Base-by-base conservation (phyloP, 768 basidiomycete genomes). In the Kockovaella imperatae region DNA sequence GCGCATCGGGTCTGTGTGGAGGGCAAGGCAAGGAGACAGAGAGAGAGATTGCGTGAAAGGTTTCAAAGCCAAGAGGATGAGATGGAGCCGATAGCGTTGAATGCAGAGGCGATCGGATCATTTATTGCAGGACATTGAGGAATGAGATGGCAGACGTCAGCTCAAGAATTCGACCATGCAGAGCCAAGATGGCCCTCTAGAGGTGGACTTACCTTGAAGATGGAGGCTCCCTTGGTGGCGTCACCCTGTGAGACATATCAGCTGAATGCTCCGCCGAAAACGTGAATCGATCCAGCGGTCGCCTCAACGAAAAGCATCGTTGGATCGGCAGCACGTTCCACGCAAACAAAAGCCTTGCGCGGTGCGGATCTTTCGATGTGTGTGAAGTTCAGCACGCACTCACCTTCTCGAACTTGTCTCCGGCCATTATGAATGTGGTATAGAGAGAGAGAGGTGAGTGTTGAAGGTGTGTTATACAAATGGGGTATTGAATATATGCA, bases 161-260 rank as follows among this genome's bases (percentile, higher is more conserved):
- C n/a, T n/a, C n/a, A n/a, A n/a, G n/a, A n/a, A n/a, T n/a, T n/a
- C n/a, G n/a, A n/a, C n/a, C n/a, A n/a, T n/a, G n/a, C n/a, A n/a
- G n/a, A n/a, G n/a, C n/a, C n/a, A n/a, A n/a, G n/a, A n/a, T n/a
- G n/a, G n/a, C n/a, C n/a, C n/a, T n/a, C n/a, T n/a, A n/a, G 8
- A 13, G 11, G 36, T 23, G 6, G 11, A 49, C 90, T 85, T 52
- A 89, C 90, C 78, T 90, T 93, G 84, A 96, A 96, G 72, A 95
- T 84, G 68, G 77, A 75, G 70, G 91, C 90, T 74, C 91, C 91
- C 79, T 91, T 95, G 48, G 64, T 64, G 67, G 84, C 73, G 76
- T 95, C 87, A 81, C 91, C 91, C 40, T 42, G n/a, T n/a, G n/a
- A n/a, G n/a, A n/a, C n/a, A n/a, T n/a, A n/a, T n/a, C n/a, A n/a